Base-by-base conservation (phyloP, 2,329 filamentous ascomycete species). In the Talaromyces rugulosus region DNA sequence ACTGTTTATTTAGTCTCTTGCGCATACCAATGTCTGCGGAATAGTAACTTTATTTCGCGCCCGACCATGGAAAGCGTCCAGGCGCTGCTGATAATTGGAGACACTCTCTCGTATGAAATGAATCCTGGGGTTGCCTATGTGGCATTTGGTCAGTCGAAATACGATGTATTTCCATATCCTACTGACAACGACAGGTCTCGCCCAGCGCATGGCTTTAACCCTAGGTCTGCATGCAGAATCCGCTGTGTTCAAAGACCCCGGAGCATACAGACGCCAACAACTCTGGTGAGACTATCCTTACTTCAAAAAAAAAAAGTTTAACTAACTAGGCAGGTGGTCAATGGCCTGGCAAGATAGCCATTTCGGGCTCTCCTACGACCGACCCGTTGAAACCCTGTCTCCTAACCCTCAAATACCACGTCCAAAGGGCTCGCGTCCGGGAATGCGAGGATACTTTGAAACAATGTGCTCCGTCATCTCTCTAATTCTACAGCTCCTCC, bases 281-380 rank as follows among this genome's bases (percentile, higher is more conserved):
- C 72, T 79, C 51, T 81, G 78, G 79, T 78, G 71, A 69, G 12
- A 18, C 6, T 11, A 9, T 31, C 12, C 9, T 16, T 6, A 6
- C 1, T 9, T 9, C 12, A 0, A 4, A 30, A 1, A 8, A 14
- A 18, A 18, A 23, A 23, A 3, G 3, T 6, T 1, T 47, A 4
- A 47, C n/a, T 47, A 5, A 27, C 4, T 59, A 6, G 6, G 8
- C 27, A 82, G 80, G 80, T 88, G 85, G 85, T 83, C 83, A 2
- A 80, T 87, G 66, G 79, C 87, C 31, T 87, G 85, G 85, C 85
- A 87, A 69, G 85, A 88, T 67, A 86, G 83, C 59, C 77, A 87
- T 51, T 80, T 87, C 23, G 87, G 84, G 6, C 82, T 87, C 31
- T 87, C 85, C 2, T 88, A 87, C 67, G 85, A 88, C 67, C 76